Evolutionary conservation across 2,329 filamentous ascomycete genomes (phyloP).

Genomic region (Talaromyces sp.): DNA sequence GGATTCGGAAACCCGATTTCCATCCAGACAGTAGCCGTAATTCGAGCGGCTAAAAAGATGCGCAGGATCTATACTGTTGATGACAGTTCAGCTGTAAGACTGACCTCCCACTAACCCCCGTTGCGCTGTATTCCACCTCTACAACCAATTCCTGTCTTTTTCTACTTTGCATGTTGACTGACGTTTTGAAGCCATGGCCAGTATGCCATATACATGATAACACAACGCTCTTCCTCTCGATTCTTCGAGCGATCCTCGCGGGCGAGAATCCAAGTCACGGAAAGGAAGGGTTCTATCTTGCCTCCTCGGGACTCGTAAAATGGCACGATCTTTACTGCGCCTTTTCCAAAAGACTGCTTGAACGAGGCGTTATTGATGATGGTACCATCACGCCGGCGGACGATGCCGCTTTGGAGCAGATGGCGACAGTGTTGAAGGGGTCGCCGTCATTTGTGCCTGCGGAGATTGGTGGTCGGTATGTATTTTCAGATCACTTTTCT

Average conservation of each 20-base stretch:
- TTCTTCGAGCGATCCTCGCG: conserved; percentile 46
- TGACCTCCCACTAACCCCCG: background rate
- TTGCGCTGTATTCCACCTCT: background rate
- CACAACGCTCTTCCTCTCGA: conserved; percentile 44
- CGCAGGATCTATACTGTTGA: conserved; percentile 46
- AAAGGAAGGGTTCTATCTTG: conserved; percentile 51
- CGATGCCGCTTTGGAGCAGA: conserved; percentile 36
- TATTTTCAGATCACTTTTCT: too few relatives aligned
- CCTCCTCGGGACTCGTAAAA: conserved; percentile 46
- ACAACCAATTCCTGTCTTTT: background rate
- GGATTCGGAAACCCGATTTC: conserved; percentile 53
- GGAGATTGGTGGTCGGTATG: conserved; percentile 46
- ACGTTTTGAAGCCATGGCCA: conserved; percentile 41
- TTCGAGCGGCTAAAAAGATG: conserved; percentile 44
- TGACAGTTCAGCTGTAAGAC: background rate
- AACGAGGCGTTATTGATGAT: conserved; percentile 40
- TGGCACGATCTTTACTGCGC: conserved; percentile 53
- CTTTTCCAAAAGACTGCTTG: conserved; percentile 43
- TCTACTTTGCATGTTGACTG: background rate
- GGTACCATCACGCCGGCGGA: conserved; percentile 37
- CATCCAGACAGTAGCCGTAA: conserved; percentile 51
- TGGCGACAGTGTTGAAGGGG: conserved; percentile 41
- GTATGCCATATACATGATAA: conserved; percentile 53
- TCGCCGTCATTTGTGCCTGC: conserved; percentile 39
- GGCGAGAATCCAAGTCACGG: conserved; percentile 37